Evolutionary conservation across 2,329 filamentous ascomycete species (phyloP).

Genomic region (Aspergillus brasiliensis): DNA sequence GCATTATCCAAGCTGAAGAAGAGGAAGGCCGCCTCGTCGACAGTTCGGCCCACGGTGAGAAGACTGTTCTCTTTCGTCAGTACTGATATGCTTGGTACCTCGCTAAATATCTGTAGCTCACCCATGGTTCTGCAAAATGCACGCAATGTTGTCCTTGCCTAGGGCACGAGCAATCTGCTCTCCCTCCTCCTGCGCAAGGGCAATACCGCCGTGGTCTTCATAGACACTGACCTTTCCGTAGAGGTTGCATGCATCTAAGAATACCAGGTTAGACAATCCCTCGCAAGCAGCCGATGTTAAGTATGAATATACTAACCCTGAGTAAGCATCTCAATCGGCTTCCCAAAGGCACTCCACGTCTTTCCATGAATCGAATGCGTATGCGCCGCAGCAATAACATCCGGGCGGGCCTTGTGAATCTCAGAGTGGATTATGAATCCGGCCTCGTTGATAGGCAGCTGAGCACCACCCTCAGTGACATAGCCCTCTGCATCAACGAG

Average conservation of each 20-base stretch:
- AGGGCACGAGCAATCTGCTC: conserved; percentile 40
- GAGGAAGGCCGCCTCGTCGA: conserved; percentile 44
- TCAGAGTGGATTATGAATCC: conserved; percentile 64
- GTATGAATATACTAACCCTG: conserved; percentile 51
- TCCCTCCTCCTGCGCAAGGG: conserved; percentile 44
- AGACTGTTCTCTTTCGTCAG: conserved; percentile 30
- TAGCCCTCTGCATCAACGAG: conserved; percentile 44
- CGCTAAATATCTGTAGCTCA: conserved; percentile 13
- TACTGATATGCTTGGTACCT: not conserved
- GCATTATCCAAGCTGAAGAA: conserved; percentile 46
- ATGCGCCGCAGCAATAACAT: conserved; percentile 61
- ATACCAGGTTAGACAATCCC: not conserved
- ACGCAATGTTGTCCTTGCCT: conserved; percentile 44
- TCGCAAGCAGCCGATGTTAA: not conserved
- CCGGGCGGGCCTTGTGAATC: conserved; percentile 60
- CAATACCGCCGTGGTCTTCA: conserved; percentile 44
- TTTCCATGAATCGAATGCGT: conserved; percentile 62
- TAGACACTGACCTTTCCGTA: conserved; percentile 42
- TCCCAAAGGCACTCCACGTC: conserved; percentile 64
- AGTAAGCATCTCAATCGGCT: conserved; percentile 60
- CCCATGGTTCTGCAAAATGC: conserved; percentile 47
- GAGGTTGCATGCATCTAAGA: conserved; percentile 42
- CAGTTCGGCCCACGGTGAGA: conserved; percentile 43
- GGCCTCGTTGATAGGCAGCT: conserved; percentile 44
- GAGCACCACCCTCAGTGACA: conserved; percentile 44